Conservation (phyloP, 2,329 filamentous ascomycete genomes). For the Plenodomus tracheiphilus region DNA sequence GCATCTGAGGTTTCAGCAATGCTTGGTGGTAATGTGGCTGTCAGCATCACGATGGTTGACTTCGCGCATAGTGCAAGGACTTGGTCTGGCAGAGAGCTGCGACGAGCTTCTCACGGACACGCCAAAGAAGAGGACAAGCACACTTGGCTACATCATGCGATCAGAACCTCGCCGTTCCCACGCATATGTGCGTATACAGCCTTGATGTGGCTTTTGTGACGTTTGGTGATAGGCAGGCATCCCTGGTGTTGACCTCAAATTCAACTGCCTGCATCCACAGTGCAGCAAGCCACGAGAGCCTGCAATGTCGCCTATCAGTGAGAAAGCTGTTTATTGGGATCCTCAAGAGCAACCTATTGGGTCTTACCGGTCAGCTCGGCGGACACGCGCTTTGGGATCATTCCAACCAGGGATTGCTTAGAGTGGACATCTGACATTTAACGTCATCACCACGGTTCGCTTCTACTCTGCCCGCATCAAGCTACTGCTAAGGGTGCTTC, state of each 20-base stretch:
- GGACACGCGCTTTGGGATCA: background rate
- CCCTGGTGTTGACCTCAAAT: slow-evolving; percentile 10
- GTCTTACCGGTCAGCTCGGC: slow-evolving; percentile 3
- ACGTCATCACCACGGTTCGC: too few relatives aligned
- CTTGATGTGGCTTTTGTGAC: background rate
- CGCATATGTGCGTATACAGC: background rate
- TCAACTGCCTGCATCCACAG: slow-evolving; percentile 9
- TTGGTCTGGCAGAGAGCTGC: too few relatives aligned
- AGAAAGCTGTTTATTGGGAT: background rate
- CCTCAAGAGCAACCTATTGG: background rate
- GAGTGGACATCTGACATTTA: too few relatives aligned
- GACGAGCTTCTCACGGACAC: too few relatives aligned
- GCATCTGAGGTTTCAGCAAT: background rate
- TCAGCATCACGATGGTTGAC: too few relatives aligned
- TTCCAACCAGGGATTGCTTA: background rate
- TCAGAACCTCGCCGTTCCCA: too few relatives aligned
- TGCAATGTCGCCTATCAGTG: slow-evolving; percentile 2
- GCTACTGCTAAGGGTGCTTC: slow-evolving; percentile 2
- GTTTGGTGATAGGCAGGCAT: slow-evolving; percentile 10
- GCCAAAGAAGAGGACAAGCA: too few relatives aligned
- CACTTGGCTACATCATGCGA: too few relatives aligned
- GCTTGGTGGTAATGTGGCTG: background rate
- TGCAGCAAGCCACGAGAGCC: slow-evolving; percentile 20
- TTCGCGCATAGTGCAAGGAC: too few relatives aligned
- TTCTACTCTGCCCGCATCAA: background rate